Conservation (phyloP, 768 basidiomycete genomes). For the Macrolepiota albuminosa region DNA sequence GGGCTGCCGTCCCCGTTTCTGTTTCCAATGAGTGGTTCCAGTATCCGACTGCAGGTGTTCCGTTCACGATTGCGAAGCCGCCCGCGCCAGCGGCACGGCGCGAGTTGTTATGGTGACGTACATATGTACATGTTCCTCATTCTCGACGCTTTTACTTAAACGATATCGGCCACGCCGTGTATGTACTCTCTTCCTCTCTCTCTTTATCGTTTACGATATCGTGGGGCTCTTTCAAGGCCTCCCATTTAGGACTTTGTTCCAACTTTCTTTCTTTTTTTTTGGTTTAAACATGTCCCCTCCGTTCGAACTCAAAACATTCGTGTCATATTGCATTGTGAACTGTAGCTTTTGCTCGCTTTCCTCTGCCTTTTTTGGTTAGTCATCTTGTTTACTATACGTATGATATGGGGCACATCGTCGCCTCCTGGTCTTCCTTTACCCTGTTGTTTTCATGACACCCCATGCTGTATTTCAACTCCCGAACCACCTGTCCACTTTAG, state of each 20-base stretch:
- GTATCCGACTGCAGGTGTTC: constrained; percentile 4
- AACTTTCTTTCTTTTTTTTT: not conserved
- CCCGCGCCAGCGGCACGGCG: constrained; percentile 6
- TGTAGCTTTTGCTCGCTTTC: constrained; percentile 12
- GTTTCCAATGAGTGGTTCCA: constrained; percentile 12
- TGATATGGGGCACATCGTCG: constrained; percentile 4
- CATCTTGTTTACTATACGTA: not conserved
- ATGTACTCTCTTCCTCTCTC: constrained; percentile 5
- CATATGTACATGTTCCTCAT: not conserved
- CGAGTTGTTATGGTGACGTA: constrained; percentile 15
- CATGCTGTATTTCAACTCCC: constrained; percentile 14
- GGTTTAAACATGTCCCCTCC: not conserved
- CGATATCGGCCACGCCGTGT: constrained; percentile 8
- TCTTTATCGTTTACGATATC: constrained; percentile 5
- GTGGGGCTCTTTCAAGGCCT: not conserved
- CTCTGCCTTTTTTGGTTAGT: constrained; percentile 11
- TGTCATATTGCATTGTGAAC: constrained; percentile 8
- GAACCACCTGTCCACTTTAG: not conserved
- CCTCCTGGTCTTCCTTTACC: not conserved
- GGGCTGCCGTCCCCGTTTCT: not conserved
- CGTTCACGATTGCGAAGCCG: constrained; percentile 7
- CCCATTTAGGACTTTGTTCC: not conserved
- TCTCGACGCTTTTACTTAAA: not conserved
- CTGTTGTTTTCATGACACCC: constrained; percentile 10
- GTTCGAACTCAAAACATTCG: constrained; percentile 1